Evolutionary conservation across 2,329 filamentous ascomycete species (phyloP).

Genomic region (Pseudogymnoascus sp.): DNA sequence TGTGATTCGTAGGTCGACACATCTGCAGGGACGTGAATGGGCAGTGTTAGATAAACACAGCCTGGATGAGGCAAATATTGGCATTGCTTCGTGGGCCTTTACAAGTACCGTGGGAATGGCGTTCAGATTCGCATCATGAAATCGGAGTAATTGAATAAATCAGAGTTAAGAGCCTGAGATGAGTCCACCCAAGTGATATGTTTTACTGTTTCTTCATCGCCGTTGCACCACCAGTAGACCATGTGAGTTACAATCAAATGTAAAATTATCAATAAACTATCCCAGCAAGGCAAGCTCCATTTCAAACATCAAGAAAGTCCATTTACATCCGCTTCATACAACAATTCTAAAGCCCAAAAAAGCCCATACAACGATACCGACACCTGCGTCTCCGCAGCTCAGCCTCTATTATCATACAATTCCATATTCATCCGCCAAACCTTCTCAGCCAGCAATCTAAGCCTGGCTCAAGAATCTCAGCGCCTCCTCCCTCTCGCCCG

Average conservation of each 20-base stretch:
- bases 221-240: neutral
- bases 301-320: neutral
- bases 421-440: neutral
- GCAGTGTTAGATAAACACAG: too few species aligned
- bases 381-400: neutral
- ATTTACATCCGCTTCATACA: neutral
- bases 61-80: too few species aligned
- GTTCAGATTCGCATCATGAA: too few species aligned
- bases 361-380: neutral
- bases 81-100: too few species aligned
- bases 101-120: too few species aligned
- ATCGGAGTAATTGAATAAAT: too few species aligned
- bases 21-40: too few species aligned
- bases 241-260: neutral
- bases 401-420: conserved; percentile 5
- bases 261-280: neutral
- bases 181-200: too few species aligned
- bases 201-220: neutral
- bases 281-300: neutral
- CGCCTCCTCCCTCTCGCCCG: conserved; percentile 68
- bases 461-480: conserved; percentile 26
- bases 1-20: too few species aligned
- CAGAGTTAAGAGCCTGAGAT: too few species aligned
- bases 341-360: neutral
- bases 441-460: neutral